phyloP scores from a whole-genome alignment of 768 basidiomycete species.

The Lactifluus piperatus region DNA sequence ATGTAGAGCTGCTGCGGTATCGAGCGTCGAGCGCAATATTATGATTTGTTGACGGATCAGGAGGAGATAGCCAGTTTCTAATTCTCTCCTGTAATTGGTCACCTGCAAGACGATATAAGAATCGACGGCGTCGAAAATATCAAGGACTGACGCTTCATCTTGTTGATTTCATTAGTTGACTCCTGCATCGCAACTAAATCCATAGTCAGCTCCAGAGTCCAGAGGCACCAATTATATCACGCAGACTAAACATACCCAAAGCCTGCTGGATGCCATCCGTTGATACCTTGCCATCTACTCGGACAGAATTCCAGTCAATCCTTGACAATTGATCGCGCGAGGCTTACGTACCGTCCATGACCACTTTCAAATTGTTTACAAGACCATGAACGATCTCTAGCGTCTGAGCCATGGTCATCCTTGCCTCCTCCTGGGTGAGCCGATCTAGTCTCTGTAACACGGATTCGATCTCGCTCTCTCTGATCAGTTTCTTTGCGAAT shows the following conservation, averaged over 20 bases:
- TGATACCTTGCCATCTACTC: not conserved
- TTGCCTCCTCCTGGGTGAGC: too few relatives aligned
- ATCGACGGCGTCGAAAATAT: not conserved
- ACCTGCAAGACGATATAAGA: not conserved
- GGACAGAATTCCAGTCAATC: too few relatives aligned
- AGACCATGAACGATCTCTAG: too few relatives aligned
- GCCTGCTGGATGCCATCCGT: not conserved
- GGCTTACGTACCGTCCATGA: too few relatives aligned
- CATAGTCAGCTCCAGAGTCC: not conserved
- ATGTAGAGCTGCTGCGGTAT: not conserved
- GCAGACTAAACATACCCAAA: not conserved
- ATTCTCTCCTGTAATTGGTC: not conserved
- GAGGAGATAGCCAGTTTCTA: not conserved
- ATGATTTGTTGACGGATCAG: slow-evolving; percentile 4
- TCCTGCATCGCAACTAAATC: not conserved
- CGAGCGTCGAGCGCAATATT: not conserved
- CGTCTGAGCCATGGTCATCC: too few relatives aligned
- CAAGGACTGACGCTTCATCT: not conserved
- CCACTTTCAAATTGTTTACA: too few relatives aligned
- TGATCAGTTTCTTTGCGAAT: too few relatives aligned
- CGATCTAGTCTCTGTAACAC: too few relatives aligned
- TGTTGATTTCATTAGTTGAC: not conserved
- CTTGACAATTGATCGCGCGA: too few relatives aligned
- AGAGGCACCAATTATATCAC: not conserved
- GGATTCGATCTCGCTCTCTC: too few relatives aligned